These are phyloP conservation scores for Xylariaceae sp. DNA, from an alignment of 2,329 filamentous ascomycete genomes.

Conservation along the genomic window DNA sequence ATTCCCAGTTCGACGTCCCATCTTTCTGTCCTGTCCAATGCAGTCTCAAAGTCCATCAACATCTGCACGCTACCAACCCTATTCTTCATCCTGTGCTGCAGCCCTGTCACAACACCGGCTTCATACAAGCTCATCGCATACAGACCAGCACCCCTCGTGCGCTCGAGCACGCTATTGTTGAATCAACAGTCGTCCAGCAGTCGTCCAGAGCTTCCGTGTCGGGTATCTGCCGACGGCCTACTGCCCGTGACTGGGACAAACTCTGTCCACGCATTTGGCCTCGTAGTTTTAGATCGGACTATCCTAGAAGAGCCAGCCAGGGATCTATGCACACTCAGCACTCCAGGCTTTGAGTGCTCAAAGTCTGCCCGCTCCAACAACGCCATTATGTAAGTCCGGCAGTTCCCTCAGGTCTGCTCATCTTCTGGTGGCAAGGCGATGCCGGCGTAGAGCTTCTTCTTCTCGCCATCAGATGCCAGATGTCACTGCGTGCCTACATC, in stretches of 20 bases:
- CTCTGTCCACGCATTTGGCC: constrained; percentile 3
- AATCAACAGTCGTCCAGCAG: not conserved
- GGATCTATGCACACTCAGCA: constrained; percentile 13
- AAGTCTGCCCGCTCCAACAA: not conserved
- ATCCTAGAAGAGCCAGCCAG: not conserved
- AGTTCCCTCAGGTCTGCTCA: not conserved
- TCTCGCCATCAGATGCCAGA: not conserved
- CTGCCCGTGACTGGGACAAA: constrained; percentile 1
- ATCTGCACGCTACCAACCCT: constrained; percentile 19
- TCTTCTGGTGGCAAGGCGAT: not conserved
- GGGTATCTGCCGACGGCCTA: not conserved
- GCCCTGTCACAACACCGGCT: not conserved
- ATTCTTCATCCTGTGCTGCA: constrained; percentile 3
- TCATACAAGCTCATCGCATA: not conserved
- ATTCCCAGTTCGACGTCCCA: not conserved
- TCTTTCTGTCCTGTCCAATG: constrained; percentile 21
- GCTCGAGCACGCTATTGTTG: not conserved
- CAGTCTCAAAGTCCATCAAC: constrained; percentile 24
- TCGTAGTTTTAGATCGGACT: not conserved
- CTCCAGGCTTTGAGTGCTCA: not conserved
- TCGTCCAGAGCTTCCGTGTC: not conserved
- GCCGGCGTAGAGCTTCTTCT: not conserved
- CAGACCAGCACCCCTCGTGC: not conserved
- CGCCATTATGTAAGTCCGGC: constrained; percentile 23
- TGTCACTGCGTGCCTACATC: not conserved